Evolutionary conservation across 345 rosid genomes (phyloP).

Genomic region (Hirschfeldia incana): DNA sequence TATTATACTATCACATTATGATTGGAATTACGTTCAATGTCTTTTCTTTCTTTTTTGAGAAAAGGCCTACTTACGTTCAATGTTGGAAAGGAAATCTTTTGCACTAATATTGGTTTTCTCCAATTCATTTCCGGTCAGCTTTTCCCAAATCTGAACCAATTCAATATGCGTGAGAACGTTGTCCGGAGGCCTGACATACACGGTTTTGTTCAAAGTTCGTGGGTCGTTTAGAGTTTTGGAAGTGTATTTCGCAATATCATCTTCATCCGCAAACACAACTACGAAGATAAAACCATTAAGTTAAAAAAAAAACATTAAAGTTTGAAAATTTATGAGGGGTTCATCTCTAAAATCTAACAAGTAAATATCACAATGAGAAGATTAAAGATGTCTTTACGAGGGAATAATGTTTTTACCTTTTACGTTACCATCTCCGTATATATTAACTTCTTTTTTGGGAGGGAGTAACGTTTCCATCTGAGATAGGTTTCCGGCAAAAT

Average conservation of each 20-base stretch:
- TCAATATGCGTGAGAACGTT: conserved; percentile 64
- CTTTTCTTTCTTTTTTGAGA: background rate
- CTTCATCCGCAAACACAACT: conserved; percentile 60
- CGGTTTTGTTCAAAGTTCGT: conserved; percentile 61
- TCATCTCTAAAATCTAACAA: background rate
- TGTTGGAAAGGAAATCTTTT: conserved; percentile 55
- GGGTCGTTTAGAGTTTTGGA: conserved; percentile 71
- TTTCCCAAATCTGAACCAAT: conserved; percentile 68
- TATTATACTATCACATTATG: background rate
- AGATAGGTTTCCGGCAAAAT: conserved; percentile 67
- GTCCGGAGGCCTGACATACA: conserved; percentile 58
- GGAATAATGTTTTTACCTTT: conserved; percentile 51
- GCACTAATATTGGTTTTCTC: conserved; percentile 48
- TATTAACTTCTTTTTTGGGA: conserved; percentile 45
- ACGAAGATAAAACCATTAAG: background rate
- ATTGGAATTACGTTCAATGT: conserved; percentile 43
- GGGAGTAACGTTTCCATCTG: conserved; percentile 63
- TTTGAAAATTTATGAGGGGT: too few species aligned
- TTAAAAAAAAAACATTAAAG: background rate
- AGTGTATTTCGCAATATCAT: conserved; percentile 62
- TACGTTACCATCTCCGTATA: conserved; percentile 72
- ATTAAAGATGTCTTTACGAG: background rate
- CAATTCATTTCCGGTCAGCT: conserved; percentile 46
- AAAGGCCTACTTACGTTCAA: conserved; percentile 38
- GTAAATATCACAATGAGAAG: background rate